Evolutionary conservation across 139 green algal genomes (phyloP), one percentile per base, ranked within the genome.

Genomic region (Mesostigma viride): DNA sequence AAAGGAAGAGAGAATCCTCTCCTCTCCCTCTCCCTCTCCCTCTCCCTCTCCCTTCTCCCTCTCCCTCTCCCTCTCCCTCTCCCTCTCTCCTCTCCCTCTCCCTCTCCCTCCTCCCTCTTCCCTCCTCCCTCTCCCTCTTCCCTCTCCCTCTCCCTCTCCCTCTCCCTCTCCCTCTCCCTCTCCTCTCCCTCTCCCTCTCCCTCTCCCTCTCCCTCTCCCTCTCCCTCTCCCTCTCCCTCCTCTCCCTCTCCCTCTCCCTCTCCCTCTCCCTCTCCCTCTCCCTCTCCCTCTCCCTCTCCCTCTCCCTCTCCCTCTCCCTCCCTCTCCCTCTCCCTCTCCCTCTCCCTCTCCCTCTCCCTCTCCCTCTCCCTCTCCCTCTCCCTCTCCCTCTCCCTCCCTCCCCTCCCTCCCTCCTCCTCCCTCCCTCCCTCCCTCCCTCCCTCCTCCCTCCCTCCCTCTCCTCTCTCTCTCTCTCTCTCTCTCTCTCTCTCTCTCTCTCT

Each of bases 1-100:
- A 65, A 31, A 28, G 64, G 27, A 35, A 58, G 40, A 14, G 27
- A 61, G 30, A 58, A 65, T 3, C 3, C 32, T 64, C 2, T 63
- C 58, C 3, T 64, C 58, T 24, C 31, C 58, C 2, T 57, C 3
- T 24, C 3, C 58, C 3, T 64, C 58, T 3, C 3, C 58, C 32
- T 57, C 3, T 24, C 31, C 2, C 3, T 63, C 58, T 62, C 27
- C 58, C 32, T 64, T 24, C 58, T 64, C 3, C 32, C n/a, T 64
- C 58, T n/a, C 31, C 58, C 3, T 57, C 3, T 2, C 26, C 2
- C 32, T 64, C 3, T 22, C 3, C 3, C 32, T 51, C 58, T 62
- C 3, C 58, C 32, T 64, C 3, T 24, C 31, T 24, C 32, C 1
- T 24, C 3, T 57, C 3, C 2, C 31, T 2, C 32, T 64, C 3